A percentile compares a stretch with the other conserved stretches of the same genome.
phyloP scores from a whole-genome alignment of 345 rosid genomes.

The Arabis hirsuta region DNA sequence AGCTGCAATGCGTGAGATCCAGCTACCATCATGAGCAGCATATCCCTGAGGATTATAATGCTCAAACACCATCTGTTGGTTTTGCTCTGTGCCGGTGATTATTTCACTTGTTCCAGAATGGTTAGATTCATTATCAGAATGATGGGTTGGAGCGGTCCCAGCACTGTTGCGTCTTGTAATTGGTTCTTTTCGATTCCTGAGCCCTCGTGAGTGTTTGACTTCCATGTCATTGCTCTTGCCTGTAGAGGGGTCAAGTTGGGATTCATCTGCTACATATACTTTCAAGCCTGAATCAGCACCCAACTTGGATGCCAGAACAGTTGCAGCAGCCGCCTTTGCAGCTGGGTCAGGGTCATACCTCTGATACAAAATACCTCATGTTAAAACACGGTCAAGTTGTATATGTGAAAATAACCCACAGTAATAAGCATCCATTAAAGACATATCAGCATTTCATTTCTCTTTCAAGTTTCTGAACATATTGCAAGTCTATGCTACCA shows the following conservation, averaged over 20 bases:
- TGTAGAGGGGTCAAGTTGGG: constrained; percentile 44
- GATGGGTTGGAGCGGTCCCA: constrained; percentile 48
- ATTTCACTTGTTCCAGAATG: constrained; percentile 44
- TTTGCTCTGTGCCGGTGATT: constrained; percentile 47
- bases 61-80: constrained; percentile 62
- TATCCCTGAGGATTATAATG: constrained; percentile 65
- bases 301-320: constrained; percentile 89
- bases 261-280: constrained; percentile 65
- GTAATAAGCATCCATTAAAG: neutral
- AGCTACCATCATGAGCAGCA: constrained; percentile 63
- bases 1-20: constrained; percentile 94
- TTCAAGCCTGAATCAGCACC: constrained; percentile 94
- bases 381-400: constrained; percentile 9
- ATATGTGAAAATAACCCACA: neutral
- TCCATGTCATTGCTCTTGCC: constrained; percentile 67
- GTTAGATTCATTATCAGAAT: constrained; percentile 50
- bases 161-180: constrained; percentile 50
- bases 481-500: neutral
- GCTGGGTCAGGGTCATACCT: constrained; percentile 97
- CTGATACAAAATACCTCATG: constrained; percentile 50
- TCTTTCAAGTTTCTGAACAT: neutral
- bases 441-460: constrained; percentile 19
- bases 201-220: constrained; percentile 57
- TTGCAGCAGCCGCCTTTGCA: constrained; percentile 97
- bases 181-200: constrained; percentile 67